Conservation (phyloP, 768 basidiomycete genomes). For the Pilatotrama ljubarskyi region DNA sequence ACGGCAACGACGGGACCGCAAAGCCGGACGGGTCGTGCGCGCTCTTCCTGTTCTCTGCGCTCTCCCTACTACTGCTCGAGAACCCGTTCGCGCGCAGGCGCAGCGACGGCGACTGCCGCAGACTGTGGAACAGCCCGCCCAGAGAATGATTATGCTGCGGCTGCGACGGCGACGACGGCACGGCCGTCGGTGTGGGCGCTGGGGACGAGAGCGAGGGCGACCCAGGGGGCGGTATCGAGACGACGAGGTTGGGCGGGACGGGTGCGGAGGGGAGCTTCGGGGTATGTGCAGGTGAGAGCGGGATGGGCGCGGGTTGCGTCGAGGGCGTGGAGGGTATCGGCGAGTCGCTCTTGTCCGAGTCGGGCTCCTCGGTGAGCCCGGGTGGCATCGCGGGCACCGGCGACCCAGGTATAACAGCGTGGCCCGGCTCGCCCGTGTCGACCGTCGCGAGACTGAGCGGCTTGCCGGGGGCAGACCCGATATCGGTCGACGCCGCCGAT, state of each 20-base stretch:
- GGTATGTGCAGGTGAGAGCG: conserved; percentile 18
- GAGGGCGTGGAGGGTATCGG: conserved; percentile 27
- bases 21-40: conserved; percentile 24
- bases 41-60: conserved; percentile 23
- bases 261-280: conserved; percentile 20
- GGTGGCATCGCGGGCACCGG: conserved; percentile 35
- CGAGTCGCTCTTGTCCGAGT: conserved; percentile 25
- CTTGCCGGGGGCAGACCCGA: conserved; percentile 15
- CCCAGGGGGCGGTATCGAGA: conserved; percentile 17
- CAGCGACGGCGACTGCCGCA: conserved; percentile 30
- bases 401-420: conserved; percentile 16
- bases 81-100: conserved; percentile 26
- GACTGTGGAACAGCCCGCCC: conserved; percentile 27
- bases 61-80: conserved; percentile 15
- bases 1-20: conserved; percentile 27
- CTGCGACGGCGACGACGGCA: conserved; percentile 22
- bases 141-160: conserved; percentile 10
- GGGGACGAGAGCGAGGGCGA: conserved; percentile 2
- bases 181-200: conserved; percentile 9
- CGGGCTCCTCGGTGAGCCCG: conserved; percentile 35
- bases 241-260: conserved; percentile 9
- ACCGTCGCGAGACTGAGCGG: conserved; percentile 18
- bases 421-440: conserved; percentile 12
- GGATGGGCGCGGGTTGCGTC: conserved; percentile 21
- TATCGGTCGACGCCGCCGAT: conserved; percentile 10